Evolutionary conservation across 768 basidiomycete genomes (phyloP).

Genomic region (Xanthoconium purpureum): DNA sequence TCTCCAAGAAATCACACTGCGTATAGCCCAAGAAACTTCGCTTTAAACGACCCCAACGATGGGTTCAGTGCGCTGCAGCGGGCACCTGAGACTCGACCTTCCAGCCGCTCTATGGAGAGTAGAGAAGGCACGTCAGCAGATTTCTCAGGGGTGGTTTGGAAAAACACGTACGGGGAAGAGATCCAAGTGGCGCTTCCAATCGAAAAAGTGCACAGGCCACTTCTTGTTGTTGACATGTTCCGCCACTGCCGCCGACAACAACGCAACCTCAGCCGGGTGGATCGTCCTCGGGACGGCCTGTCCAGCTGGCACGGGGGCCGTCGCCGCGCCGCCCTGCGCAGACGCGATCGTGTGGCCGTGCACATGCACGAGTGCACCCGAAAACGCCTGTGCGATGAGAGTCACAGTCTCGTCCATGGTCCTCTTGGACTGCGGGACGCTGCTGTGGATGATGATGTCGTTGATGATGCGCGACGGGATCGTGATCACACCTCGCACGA

Average conservation of each 20-base stretch:
- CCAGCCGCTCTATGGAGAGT: not conserved
- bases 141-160: no score
- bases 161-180: constrained; percentile 19
- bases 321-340: constrained; percentile 13
- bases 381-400: constrained; percentile 14
- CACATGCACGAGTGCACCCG: constrained; percentile 17
- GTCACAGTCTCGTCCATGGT: constrained; percentile 14
- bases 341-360: constrained; percentile 13
- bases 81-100: not conserved
- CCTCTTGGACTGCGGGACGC: not conserved
- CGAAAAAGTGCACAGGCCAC: constrained; percentile 20
- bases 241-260: constrained; percentile 25
- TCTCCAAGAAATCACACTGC: no score
- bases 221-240: constrained; percentile 11
- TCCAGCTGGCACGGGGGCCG: not conserved
- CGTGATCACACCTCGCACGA: constrained; percentile 27
- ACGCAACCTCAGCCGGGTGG: constrained; percentile 19
- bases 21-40: no score
- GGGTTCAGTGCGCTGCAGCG: no score
- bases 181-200: constrained; percentile 19
- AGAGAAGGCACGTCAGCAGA: not conserved
- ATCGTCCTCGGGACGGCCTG: constrained; percentile 8
- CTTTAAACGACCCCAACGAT: no score
- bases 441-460: constrained; percentile 17
- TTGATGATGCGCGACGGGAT: constrained; percentile 21